Evolutionary conservation across 2,329 filamentous ascomycete genomes (phyloP).

Genomic region (Xylaria arbuscula): DNA sequence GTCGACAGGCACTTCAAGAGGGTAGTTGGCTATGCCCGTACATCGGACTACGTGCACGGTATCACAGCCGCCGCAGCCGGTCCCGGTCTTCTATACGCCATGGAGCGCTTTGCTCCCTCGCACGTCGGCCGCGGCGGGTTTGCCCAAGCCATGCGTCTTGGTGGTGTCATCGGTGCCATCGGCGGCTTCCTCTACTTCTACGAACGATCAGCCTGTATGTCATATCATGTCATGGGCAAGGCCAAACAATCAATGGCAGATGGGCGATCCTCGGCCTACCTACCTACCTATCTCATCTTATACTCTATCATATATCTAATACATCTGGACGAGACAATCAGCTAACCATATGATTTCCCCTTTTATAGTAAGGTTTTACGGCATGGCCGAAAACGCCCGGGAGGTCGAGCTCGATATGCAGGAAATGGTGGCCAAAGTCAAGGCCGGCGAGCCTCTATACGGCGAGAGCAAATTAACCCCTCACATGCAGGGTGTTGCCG

Average conservation of each 20-base stretch:
- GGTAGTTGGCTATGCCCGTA: slow-evolving; percentile 86
- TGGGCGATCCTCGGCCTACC: no score
- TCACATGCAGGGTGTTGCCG: slow-evolving; percentile 93
- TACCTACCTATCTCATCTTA: no score
- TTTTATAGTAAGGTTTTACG: slow-evolving; percentile 87
- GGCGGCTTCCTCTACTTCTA: slow-evolving; percentile 90
- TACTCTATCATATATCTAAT: no score
- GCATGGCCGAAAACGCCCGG: slow-evolving; percentile 89
- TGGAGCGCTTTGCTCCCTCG: slow-evolving; percentile 88
- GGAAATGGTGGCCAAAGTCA: slow-evolving; percentile 98
- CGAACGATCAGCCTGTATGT: slow-evolving; percentile 83
- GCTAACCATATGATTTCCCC: background rate
- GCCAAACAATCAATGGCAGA: background rate
- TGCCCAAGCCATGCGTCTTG: slow-evolving; percentile 82
- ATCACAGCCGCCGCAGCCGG: slow-evolving; percentile 74
- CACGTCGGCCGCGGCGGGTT: slow-evolving; percentile 86
- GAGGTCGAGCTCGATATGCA: slow-evolving; percentile 97
- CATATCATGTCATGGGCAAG: background rate
- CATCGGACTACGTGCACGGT: slow-evolving; percentile 82
- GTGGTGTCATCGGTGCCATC: slow-evolving; percentile 75
- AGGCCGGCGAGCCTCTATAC: slow-evolving; percentile 89
- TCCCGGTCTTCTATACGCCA: slow-evolving; percentile 78
- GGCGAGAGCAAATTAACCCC: slow-evolving; percentile 81
- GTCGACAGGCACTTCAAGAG: slow-evolving; percentile 82
- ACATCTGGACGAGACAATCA: background rate